Evolutionary conservation across 495 filamentous ascomycete genomes (phyloP).

Genomic region (Talaromyces thailandensis): DNA sequence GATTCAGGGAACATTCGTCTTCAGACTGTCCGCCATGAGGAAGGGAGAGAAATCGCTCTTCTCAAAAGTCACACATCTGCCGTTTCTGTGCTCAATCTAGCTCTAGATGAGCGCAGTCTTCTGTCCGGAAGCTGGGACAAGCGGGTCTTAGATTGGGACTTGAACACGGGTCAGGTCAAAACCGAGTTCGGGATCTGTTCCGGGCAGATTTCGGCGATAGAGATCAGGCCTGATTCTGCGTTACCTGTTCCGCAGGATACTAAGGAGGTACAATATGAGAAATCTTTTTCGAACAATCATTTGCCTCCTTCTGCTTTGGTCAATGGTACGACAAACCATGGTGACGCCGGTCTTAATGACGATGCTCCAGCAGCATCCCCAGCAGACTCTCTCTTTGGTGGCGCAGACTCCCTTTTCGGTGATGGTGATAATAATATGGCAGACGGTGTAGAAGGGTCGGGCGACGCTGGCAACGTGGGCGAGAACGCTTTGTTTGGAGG

Average conservation of each 20-base stretch:
- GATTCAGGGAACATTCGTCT: slow-evolving; percentile 91
- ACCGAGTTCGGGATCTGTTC: slow-evolving; percentile 68
- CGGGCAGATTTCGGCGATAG: slow-evolving; percentile 79
- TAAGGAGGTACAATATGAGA: slow-evolving; percentile 48
- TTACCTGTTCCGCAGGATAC: slow-evolving; percentile 67
- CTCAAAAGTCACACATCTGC: slow-evolving; percentile 83
- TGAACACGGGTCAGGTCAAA: slow-evolving; percentile 74
- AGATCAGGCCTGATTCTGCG: slow-evolving; percentile 70
- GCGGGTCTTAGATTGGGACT: slow-evolving; percentile 85
- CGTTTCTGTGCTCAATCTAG: slow-evolving; percentile 77
- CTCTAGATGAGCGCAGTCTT: slow-evolving; percentile 76
- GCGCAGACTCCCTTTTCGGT: slow-evolving; percentile 66
- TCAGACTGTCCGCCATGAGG: slow-evolving; percentile 89
- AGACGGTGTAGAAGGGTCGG: slow-evolving; percentile 46
- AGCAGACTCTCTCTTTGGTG: slow-evolving; percentile 57
- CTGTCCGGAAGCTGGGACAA: slow-evolving; percentile 97
- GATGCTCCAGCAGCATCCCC: slow-evolving; percentile 54
- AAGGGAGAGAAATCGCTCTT: slow-evolving; percentile 76
- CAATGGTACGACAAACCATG: slow-evolving; percentile 35
- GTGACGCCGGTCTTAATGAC: slow-evolving; percentile 20
- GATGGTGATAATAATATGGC: slow-evolving; percentile 52
- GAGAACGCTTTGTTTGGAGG: slow-evolving; percentile 75
- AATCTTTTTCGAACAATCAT: slow-evolving; percentile 56
- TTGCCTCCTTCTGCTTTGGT: slow-evolving; percentile 31
- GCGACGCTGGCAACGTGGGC: slow-evolving; percentile 58